phyloP scores from a whole-genome alignment of 345 rosid species.

The Rhodamnia rubescens region DNA sequence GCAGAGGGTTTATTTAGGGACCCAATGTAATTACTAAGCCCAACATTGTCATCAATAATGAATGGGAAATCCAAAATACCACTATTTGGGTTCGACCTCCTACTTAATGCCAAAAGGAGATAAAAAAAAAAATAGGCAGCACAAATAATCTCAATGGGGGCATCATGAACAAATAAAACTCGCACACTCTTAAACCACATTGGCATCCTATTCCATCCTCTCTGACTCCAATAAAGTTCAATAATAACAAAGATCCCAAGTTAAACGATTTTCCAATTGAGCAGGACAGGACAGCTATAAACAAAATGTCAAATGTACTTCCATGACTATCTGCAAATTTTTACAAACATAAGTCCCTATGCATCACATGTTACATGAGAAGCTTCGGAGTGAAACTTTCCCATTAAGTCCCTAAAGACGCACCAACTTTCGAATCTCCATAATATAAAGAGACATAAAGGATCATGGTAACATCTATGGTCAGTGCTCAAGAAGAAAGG shows the following conservation, averaged over 20 bases:
- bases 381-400: not conserved
- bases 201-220: not conserved
- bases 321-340: not conserved
- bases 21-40: not conserved
- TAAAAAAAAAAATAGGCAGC: not conserved
- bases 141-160: not conserved
- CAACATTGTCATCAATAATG: not conserved
- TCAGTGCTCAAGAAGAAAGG: not conserved
- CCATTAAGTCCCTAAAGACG: not conserved
- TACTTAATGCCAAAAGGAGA: not conserved
- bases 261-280: not conserved
- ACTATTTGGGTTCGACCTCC: rapidly evolving
- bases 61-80: not conserved
- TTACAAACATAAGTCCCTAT: not conserved
- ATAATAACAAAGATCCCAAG: not conserved
- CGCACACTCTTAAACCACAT: not conserved
- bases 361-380: not conserved
- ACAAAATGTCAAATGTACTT: not conserved
- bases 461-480: not conserved
- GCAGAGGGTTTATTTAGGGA: not conserved
- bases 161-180: not conserved
- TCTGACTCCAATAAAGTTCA: not conserved
- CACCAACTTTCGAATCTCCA: not conserved
- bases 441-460: not conserved
- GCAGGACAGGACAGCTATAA: not conserved